A percentile compares a stretch with the other conserved stretches of the same genome.
Evolutionary conservation across 495 filamentous ascomycete genomes (phyloP).

Genomic region (Neurospora sp.): DNA sequence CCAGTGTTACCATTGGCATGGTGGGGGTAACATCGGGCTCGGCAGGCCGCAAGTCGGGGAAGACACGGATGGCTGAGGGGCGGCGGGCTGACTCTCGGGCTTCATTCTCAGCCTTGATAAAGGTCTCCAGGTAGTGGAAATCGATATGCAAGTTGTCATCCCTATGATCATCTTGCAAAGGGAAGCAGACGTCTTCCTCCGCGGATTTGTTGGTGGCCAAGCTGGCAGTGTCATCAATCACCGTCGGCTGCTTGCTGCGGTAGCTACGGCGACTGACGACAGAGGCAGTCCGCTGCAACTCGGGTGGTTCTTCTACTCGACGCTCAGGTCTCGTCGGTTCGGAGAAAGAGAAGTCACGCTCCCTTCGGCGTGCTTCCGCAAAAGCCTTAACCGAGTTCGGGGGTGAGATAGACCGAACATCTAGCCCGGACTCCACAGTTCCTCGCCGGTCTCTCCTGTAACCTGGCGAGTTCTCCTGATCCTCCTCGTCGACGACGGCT

Average conservation of each 20-base stretch:
- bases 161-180: conserved; percentile 41
- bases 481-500: conserved; percentile 74
- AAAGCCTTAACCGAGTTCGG: conserved; percentile 98
- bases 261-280: conserved; percentile 50
- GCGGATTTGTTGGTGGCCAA: conserved; percentile 45
- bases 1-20: conserved; percentile 30
- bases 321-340: conserved; percentile 25
- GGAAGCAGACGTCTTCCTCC: conserved; percentile 83
- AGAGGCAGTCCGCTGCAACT: conserved; percentile 64
- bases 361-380: conserved; percentile 59
- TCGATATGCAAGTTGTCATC: conserved; percentile 53
- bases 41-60: conserved; percentile 48
- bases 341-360: conserved; percentile 43
- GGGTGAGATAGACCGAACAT: conserved; percentile 63
- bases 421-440: conserved; percentile 33
- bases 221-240: conserved; percentile 37
- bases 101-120: conserved; percentile 44
- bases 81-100: conserved; percentile 39
- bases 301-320: conserved; percentile 46
- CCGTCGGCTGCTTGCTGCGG: conserved; percentile 35
- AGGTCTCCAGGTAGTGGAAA: conserved; percentile 81
- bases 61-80: conserved; percentile 39
- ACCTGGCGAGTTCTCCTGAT: conserved; percentile 26
- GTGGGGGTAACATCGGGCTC: conserved; percentile 3
- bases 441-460: conserved; percentile 33